Base-by-base conservation (phyloP, 305 asterid species). In the Petunia hybrid region DNA sequence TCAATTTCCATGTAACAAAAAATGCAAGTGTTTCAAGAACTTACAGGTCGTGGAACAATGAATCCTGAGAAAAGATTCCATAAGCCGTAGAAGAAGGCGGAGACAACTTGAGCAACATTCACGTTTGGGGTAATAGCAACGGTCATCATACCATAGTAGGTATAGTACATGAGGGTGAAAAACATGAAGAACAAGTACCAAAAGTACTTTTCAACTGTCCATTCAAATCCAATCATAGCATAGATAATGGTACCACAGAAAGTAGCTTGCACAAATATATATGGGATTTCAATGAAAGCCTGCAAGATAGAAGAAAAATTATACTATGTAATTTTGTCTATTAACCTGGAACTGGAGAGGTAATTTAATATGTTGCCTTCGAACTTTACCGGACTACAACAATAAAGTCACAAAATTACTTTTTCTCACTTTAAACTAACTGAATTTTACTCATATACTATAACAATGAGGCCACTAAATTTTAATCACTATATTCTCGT, bases 1-100 rank as follows among this genome's bases (percentile, higher is more conserved):
- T 51, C 10, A 77, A 46, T 61, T 42, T 48, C 22, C 14, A 78
- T 65, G 51, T 39, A 46, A 43, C 3, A 48, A 56, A 56, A 56
- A 5, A 56, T 13, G 62, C 3, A 56, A 48, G 3, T 31, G 78
- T 53, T 16, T 51, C 1, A n/a, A 48, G 40, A 68, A 65, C 83
- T 70, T 80, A 80, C 83, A 14, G 83, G 83, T 80, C 80, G 83
- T 57, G 80, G 83, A 68, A 80, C 12, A 61, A 80, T 80, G 83
- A 80, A 80, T 31, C 83, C 83, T 8, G 83, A 80, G 60, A 80
- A 80, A 56, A 80, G 55, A 80, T 80, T 80, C 79, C 78, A 80
- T 31, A 13, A 39, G 36, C 78, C 83, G 14, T 80, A 70, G 83
- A 80, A 80, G 69, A 71, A 80, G 80, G 79, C 79, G 5, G 80